A percentile compares a stretch with the other conserved stretches of the same genome.
phyloP scores from a whole-genome alignment of 495 filamentous ascomycete genomes.

The Cercophora sp. region DNA sequence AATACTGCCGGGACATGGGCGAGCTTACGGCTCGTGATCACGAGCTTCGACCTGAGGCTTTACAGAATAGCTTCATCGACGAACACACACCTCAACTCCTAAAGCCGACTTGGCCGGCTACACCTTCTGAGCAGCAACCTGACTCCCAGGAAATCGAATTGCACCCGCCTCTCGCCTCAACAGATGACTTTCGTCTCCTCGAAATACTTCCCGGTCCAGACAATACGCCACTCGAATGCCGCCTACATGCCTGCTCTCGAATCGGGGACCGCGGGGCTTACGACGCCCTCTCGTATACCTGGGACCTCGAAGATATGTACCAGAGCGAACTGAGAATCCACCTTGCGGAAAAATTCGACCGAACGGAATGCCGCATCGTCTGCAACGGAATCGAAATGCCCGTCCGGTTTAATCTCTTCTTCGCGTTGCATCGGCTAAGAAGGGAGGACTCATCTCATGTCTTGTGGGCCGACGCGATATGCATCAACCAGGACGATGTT shows the following conservation, averaged over 20 bases:
- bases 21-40: no score
- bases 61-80: no score
- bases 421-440: background rate
- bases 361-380: no score
- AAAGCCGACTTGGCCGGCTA: no score
- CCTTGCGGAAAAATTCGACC: no score
- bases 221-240: background rate
- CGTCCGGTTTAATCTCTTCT: background rate
- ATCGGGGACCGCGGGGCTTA: background rate
- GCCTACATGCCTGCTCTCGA: background rate
- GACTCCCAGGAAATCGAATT: no score
- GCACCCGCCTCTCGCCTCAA: background rate
- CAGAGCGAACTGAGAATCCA: background rate
- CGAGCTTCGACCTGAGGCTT: no score
- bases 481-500: constrained; percentile 20
- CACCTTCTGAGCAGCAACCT: no score
- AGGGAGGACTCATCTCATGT: background rate
- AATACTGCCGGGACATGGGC: no score
- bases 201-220: background rate
- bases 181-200: background rate
- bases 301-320: background rate
- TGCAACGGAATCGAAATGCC: background rate
- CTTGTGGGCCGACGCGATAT: constrained; percentile 24
- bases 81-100: no score
- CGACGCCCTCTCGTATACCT: constrained; percentile 4